These are phyloP conservation scores for Discostella pseudostelligera DNA, from an alignment of 108 stramenopile species.

Conservation along the genomic window DNA sequence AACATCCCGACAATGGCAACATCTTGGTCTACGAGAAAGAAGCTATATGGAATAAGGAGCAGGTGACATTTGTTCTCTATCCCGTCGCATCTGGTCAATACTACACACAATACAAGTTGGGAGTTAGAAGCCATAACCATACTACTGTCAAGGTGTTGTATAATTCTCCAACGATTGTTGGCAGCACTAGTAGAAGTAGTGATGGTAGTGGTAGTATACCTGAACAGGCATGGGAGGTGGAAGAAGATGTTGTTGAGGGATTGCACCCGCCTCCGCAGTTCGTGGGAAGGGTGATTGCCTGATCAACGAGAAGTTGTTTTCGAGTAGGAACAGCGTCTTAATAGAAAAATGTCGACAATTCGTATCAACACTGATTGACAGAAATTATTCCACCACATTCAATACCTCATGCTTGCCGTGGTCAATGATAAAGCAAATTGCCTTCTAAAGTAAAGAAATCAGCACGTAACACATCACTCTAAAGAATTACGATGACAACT, in stretches of 20 bases:
- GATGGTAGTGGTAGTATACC: slow-evolving; percentile 14
- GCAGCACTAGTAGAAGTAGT: neutral
- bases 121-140: slow-evolving; percentile 9
- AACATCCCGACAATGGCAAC: neutral
- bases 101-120: slow-evolving; percentile 38
- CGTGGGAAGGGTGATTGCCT: slow-evolving; percentile 19
- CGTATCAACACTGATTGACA: no score
- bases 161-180: slow-evolving; percentile 30
- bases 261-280: slow-evolving; percentile 32
- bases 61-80: slow-evolving; percentile 25
- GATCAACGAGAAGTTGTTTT: no score
- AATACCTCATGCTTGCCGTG: no score
- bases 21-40: slow-evolving; percentile 32
- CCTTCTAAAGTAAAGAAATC: no score
- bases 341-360: no score
- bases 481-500: no score
- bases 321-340: no score
- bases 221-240: slow-evolving; percentile 32
- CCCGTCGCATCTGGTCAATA: slow-evolving; percentile 24
- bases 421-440: no score
- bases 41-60: slow-evolving; percentile 28
- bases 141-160: slow-evolving; percentile 16
- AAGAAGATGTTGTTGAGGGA: slow-evolving; percentile 20
- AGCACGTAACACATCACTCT: no score
- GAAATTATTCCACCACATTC: no score